Evolutionary conservation across 2,329 filamentous ascomycete species (phyloP), one percentile per base, ranked within the genome.

Genomic region (Ophiostoma montium): DNA sequence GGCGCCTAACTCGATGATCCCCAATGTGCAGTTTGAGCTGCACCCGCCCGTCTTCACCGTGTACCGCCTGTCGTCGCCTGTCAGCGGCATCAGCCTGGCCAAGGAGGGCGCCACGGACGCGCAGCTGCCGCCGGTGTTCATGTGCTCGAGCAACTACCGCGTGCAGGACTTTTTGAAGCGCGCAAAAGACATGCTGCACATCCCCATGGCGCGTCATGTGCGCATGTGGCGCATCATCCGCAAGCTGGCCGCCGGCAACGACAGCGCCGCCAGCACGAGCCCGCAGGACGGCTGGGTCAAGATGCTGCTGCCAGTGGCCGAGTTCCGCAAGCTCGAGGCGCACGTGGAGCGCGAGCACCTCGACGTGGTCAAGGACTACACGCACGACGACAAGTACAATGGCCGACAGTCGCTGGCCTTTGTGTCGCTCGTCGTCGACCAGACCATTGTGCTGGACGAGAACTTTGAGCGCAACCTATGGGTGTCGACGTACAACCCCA

Each of bases 11-110:
- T 72, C 72, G 2, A 60, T 66, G n/a, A 65, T 67, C 3, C 68
- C 77, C 35, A 86, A 94, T 55, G 67, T 95, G 43, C 70, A 84
- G 57, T 94, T 84, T 62, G 92, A 96, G 65, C 71, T 87, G 36
- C 79, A 88, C 58, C 92, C 89, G 5, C 87, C 86, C 0, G 72
- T 95, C 39, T 86, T 95, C 62, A 86, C 81, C 1, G 72, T 96
- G 52, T 80, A 94, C 60, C 87, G 90, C 56, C 70, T 96, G 2
- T 82, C 80, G 62, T 76, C 76, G 3, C 68, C 74, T 16, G 66
- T 71, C 47, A 80, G 72, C 55, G 74, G 76, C 2, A 65, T 78
- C 19, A 68, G 71, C 6, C 68, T 76, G 45, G 68, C 77, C 35
- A 74, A 81, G 58, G 66, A 72, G 2, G 65, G 83, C 50, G 80